These are phyloP conservation scores for Didymella lethalis DNA, from an alignment of 2,329 filamentous ascomycete species.

Conservation along the genomic window DNA sequence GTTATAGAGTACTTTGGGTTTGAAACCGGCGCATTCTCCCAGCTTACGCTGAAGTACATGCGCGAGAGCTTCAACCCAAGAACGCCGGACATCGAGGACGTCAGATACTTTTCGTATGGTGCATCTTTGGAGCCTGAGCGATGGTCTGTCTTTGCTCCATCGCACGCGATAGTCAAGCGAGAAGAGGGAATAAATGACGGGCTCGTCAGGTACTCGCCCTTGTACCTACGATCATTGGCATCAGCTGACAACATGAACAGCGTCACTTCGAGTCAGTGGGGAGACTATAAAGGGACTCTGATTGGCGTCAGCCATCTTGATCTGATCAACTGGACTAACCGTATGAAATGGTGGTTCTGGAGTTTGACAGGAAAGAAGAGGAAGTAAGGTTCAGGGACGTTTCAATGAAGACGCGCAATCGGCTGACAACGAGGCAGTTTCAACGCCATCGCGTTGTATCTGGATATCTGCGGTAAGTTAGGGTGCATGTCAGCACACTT, in stretches of 20 bases:
- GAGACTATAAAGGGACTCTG: constrained; percentile 68
- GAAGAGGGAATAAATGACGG: constrained; percentile 69
- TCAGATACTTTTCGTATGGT: constrained; percentile 70
- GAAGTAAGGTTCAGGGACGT: constrained; percentile 51
- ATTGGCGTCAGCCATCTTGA: constrained; percentile 70
- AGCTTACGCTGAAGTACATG: constrained; percentile 68
- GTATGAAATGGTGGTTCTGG: constrained; percentile 66
- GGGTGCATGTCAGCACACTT: not conserved
- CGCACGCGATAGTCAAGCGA: constrained; percentile 62
- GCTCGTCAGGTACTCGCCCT: constrained; percentile 59
- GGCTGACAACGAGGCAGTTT: constrained; percentile 56
- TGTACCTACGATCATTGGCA: not conserved
- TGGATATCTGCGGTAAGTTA: constrained; percentile 68
- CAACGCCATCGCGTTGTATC: constrained; percentile 70
- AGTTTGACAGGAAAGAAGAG: constrained; percentile 63
- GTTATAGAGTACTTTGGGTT: constrained; percentile 63
- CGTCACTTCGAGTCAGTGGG: constrained; percentile 67
- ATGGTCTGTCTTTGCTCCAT: constrained; percentile 65
- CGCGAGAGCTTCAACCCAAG: constrained; percentile 65
- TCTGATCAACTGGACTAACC: constrained; percentile 72
- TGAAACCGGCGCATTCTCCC: constrained; percentile 67
- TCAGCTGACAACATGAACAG: constrained; percentile 35
- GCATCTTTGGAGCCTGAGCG: constrained; percentile 63
- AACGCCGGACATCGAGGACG: constrained; percentile 62
- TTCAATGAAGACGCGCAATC: not conserved